Evolutionary conservation across 2,329 filamentous ascomycete species (phyloP).

Genomic region (Achaetomium macrosporum): DNA sequence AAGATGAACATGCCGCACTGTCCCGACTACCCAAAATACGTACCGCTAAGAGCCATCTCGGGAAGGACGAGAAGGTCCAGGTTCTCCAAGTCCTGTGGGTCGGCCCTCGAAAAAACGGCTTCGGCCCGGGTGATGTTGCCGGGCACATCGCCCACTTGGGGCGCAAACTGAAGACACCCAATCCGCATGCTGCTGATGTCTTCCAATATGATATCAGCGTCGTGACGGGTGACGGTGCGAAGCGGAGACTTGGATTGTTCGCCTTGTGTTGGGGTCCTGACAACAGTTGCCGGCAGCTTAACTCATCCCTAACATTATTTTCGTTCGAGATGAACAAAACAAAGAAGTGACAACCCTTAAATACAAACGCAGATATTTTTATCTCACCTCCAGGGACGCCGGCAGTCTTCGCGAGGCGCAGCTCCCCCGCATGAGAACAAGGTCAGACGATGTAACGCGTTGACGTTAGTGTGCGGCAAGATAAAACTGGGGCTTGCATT

Average conservation of each 20-base stretch:
- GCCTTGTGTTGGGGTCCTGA: too few species aligned
- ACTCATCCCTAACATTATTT: background rate
- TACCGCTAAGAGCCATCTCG: conserved; percentile 71
- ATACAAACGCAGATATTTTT: conserved; percentile 9
- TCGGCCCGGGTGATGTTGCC: conserved; percentile 67
- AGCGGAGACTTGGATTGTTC: background rate
- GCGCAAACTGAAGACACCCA: conserved; percentile 66
- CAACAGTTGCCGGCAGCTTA: too few species aligned
- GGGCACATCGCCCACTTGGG: conserved; percentile 63
- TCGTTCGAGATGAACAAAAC: background rate
- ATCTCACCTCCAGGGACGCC: background rate
- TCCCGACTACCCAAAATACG: conserved; percentile 13
- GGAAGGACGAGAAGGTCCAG: conserved; percentile 69
- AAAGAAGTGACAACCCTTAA: background rate
- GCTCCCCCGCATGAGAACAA: background rate
- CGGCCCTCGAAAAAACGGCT: conserved; percentile 49
- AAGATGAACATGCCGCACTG: background rate
- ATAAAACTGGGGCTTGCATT: too few species aligned
- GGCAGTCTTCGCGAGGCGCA: background rate
- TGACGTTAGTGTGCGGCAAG: too few species aligned
- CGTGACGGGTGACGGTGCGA: background rate
- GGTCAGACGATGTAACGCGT: conserved; percentile 4
- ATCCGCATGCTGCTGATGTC: conserved; percentile 21
- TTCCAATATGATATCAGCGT: background rate
- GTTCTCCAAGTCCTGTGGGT: conserved; percentile 51